A percentile compares a stretch with the other conserved stretches of the same genome.
phyloP scores from a whole-genome alignment of 441 rosid genomes.

The Mallotus repandus region DNA sequence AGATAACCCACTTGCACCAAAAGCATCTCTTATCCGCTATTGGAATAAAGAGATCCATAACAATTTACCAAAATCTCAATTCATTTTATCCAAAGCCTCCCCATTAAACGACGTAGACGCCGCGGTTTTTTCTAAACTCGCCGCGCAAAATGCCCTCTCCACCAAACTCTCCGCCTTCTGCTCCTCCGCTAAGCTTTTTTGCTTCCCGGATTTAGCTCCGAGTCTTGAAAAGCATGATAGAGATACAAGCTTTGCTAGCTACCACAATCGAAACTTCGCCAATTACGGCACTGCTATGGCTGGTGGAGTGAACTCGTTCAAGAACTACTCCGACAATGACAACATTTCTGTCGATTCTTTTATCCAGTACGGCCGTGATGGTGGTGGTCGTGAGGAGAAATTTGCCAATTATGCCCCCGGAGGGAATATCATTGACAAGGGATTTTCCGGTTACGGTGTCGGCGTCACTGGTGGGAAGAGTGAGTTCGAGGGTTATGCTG shows the following conservation, averaged over 20 bases:
- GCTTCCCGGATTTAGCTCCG: conserved; percentile 68
- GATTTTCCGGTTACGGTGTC: conserved; percentile 74
- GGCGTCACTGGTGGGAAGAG: conserved; percentile 66
- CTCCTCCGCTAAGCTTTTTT: conserved; percentile 71
- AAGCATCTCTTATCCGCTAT: conserved; percentile 69
- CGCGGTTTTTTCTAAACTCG: conserved; percentile 66
- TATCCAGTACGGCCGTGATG: conserved; percentile 66
- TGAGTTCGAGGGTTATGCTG: conserved; percentile 56
- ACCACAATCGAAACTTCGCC: conserved; percentile 67
- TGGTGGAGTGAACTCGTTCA: conserved; percentile 61
- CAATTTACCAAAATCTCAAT: conserved; percentile 41
- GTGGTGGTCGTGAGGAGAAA: conserved; percentile 50
- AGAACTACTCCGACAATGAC: conserved; percentile 52
- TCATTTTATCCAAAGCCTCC: conserved; percentile 70
- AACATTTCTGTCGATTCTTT: conserved; percentile 62
- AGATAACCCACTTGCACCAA: conserved; percentile 72
- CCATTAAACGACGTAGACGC: conserved; percentile 67
- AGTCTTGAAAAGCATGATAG: conserved; percentile 51
- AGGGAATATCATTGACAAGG: conserved; percentile 70
- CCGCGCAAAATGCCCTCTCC: conserved; percentile 51
- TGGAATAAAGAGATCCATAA: conserved; percentile 72
- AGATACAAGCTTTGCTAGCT: conserved; percentile 55
- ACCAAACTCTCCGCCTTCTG: conserved; percentile 63
- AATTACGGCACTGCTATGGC: conserved; percentile 53
- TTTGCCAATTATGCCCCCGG: conserved; percentile 52